phyloP scores from a whole-genome alignment of 2,329 filamentous ascomycete species.

The Hirsutella rhossiliensis region DNA sequence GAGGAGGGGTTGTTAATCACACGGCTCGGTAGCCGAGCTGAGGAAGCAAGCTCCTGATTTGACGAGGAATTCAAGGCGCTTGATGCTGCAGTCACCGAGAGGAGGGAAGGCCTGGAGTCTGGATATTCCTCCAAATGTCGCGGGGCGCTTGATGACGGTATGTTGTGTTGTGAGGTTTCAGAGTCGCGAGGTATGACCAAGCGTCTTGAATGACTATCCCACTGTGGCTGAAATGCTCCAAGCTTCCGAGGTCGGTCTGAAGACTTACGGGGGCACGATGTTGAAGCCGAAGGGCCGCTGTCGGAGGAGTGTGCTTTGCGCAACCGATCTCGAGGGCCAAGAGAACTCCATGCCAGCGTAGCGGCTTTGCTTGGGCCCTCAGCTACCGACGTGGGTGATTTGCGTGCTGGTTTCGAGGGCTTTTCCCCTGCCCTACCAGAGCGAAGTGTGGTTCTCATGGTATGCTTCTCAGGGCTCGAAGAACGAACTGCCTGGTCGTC shows the following conservation, averaged over 20 bases:
- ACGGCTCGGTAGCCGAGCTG: constrained; percentile 8
- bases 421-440: constrained; percentile 33
- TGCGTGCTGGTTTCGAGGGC: constrained; percentile 23
- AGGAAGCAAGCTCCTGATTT: constrained; percentile 10
- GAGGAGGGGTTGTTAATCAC: constrained; percentile 6
- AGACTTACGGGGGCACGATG: constrained; percentile 11
- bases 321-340: constrained; percentile 27
- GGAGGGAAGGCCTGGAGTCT: constrained; percentile 26
- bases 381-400: constrained; percentile 26
- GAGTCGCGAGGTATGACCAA: constrained; percentile 29
- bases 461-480: constrained; percentile 48
- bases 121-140: constrained; percentile 29
- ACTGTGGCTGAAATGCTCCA: constrained; percentile 25
- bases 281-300: constrained; percentile 8
- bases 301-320: constrained; percentile 14
- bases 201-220: constrained; percentile 43
- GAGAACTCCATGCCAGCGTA: constrained; percentile 46
- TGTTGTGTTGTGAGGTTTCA: constrained; percentile 13
- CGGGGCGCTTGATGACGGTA: constrained; percentile 15
- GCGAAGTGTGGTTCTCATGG: constrained; percentile 49
- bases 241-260: constrained; percentile 20
- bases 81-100: constrained; percentile 44
- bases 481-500: constrained; percentile 31
- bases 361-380: constrained; percentile 53
- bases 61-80: constrained; percentile 33